Base-by-base conservation (phyloP, 2,329 filamentous ascomycete genomes). In the Aspergillus puulaauensis region DNA sequence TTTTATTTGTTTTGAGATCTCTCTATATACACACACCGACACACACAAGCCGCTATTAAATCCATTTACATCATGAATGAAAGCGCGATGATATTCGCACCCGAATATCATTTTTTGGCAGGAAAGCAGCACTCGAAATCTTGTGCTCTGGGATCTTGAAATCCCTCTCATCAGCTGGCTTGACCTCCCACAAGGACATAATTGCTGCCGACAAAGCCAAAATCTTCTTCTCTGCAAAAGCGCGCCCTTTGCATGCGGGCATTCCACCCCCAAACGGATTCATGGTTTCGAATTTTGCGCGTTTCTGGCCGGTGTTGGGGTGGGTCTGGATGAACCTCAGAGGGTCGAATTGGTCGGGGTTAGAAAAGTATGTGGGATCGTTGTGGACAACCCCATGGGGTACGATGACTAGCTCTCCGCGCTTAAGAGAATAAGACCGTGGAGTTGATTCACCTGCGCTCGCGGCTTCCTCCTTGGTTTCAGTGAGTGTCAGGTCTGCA, bases 141-240 rank as follows among this genome's bases (percentile, higher is more conserved):
- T 67, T 75, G 66, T 78, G 77, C 41, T 70, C 73, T 0, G 86
- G 85, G 44, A 86, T 73, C 17, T 74, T 73, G 79, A 84, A 85
- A 0, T 70, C 72, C 6, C 71, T 72, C 15, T 76, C 75, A 48
- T 69, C 70, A 0, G 72, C 75, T 0, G 81, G 76, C 54, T 81
- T 73, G 57, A 86, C 79, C 44, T 86, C 80, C 83, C 83, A 87
- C 64, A 83, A 75, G 6, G 77, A 73, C 19, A 86, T 65, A 21
- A 86, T 77, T 1, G 79, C 77, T 15, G 83, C 82, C 1, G 78
- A 76, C 45, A 83, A 79, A 23, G 79, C 70, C 44, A 86, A 62
- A 17, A 79, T 76, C 64, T 82, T 77, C 48, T 78, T 74, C 64
- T 83, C 78, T 3, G 80, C 81, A 59, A 84, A 81, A 2, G 72